These are phyloP conservation scores for Serpula lacrymans DNA, from an alignment of 768 basidiomycete genomes.

Conservation along the genomic window DNA sequence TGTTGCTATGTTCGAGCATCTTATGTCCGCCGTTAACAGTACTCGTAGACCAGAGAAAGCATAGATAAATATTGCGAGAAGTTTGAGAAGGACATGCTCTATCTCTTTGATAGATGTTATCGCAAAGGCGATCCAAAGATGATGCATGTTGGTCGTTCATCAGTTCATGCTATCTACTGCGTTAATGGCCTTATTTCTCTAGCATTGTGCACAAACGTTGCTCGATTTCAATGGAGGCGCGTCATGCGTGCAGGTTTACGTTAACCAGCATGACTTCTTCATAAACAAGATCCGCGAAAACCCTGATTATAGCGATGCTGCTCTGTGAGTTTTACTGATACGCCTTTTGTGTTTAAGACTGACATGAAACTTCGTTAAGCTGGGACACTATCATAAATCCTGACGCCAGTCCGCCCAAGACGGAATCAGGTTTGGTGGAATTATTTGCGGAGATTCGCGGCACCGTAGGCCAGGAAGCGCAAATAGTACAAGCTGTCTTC, in stretches of 20 bases:
- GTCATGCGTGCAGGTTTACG: constrained; percentile 97
- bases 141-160: constrained; percentile 77
- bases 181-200: constrained; percentile 10
- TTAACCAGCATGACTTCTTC: constrained; percentile 99
- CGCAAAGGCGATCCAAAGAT: constrained; percentile 97
- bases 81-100: constrained; percentile 98
- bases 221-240: constrained; percentile 97
- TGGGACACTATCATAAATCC: constrained; percentile 85
- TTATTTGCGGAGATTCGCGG: constrained; percentile 84
- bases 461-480: constrained; percentile 93
- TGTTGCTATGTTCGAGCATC: constrained; percentile 6
- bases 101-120: constrained; percentile 93
- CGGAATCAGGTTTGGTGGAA: constrained; percentile 73
- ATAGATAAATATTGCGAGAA: constrained; percentile 98
- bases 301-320: constrained; percentile 49
- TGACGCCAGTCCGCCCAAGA: constrained; percentile 68
- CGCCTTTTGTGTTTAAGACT: not conserved
- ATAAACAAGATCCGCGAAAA: constrained; percentile 84
- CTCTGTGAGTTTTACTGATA: constrained; percentile 41
- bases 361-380: constrained; percentile 37
- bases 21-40: not conserved
- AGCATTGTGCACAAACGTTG: constrained; percentile 97
- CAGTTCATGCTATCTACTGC: constrained; percentile 1
- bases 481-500: constrained; percentile 98
- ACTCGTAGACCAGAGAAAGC: constrained; percentile 71